Percentiles rank a stretch among this genome's conserved stretches.
These are phyloP conservation scores for Cardamine occulta DNA, from an alignment of 345 rosid genomes.

Conservation along the genomic window DNA sequence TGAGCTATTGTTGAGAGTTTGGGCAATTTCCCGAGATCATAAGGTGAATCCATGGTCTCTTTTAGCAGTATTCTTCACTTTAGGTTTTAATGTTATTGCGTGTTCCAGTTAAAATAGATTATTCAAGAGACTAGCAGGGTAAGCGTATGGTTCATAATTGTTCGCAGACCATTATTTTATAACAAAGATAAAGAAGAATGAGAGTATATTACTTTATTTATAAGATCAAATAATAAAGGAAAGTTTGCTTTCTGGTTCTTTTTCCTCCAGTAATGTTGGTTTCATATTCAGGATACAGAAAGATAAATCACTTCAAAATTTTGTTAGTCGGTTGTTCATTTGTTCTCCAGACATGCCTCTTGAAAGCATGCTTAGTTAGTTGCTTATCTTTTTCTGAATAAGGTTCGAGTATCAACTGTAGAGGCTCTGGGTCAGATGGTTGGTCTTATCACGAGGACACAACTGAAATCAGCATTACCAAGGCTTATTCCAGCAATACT, in stretches of 20 bases:
- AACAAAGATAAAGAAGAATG: neutral
- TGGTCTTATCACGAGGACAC: constrained; percentile 80
- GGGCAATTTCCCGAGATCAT: constrained; percentile 90
- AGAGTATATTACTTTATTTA: constrained; percentile 10
- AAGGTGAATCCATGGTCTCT: constrained; percentile 58
- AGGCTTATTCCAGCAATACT: constrained; percentile 84
- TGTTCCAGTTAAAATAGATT: constrained; percentile 2
- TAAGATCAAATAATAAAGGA: constrained; percentile 19
- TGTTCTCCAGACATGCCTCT: constrained; percentile 1
- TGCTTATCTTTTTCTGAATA: constrained; percentile 44
- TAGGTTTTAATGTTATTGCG: constrained; percentile 11
- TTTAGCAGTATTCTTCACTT: constrained; percentile 10
- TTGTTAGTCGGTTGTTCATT: constrained; percentile 18
- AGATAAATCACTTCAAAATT: constrained; percentile 11
- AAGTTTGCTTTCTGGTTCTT: constrained; percentile 2
- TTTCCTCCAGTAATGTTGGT: constrained; percentile 1
- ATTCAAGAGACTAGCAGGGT: constrained; percentile 22
- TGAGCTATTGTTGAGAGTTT: constrained; percentile 90
- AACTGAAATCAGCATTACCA: constrained; percentile 90
- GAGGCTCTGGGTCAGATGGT: constrained; percentile 99
- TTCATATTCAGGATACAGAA: constrained; percentile 13
- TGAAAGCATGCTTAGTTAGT: constrained; percentile 25
- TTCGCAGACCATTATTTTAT: neutral
- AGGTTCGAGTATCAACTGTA: constrained; percentile 88
- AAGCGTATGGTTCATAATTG: constrained; percentile 19